Percentiles rank a stretch among this genome's conserved stretches.
phyloP scores from a whole-genome alignment of 345 rosid species.

The Draba incana region DNA sequence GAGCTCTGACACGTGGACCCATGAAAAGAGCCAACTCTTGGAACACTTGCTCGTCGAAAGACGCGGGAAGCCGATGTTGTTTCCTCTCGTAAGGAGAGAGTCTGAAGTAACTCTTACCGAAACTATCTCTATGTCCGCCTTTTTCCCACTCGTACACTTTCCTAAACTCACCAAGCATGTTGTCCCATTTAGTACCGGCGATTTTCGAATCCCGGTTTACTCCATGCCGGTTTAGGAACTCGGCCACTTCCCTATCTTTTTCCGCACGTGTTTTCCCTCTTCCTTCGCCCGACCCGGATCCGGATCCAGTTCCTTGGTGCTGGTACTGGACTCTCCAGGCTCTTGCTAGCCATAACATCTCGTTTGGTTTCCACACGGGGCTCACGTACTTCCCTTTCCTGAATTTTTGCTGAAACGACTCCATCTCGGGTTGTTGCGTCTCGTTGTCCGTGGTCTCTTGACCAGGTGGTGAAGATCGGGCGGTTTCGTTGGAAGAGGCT shows the following conservation, averaged over 20 bases:
- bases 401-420: constrained; percentile 61
- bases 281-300: constrained; percentile 50
- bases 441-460: constrained; percentile 65
- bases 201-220: constrained; percentile 88
- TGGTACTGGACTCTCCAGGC: constrained; percentile 94
- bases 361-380: constrained; percentile 98
- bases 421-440: constrained; percentile 53
- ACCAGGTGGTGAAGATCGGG: constrained; percentile 68
- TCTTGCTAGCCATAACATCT: constrained; percentile 95
- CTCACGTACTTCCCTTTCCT: constrained; percentile 95
- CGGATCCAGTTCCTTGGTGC: constrained; percentile 39
- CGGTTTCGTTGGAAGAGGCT: constrained; percentile 82
- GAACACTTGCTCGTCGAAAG: constrained; percentile 94
- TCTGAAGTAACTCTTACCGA: constrained; percentile 91
- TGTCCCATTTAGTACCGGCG: constrained; percentile 99
- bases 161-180: constrained; percentile 96
- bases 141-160: constrained; percentile 97
- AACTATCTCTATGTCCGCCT: constrained; percentile 67
- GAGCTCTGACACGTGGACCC: constrained; percentile 77
- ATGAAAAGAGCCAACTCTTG: constrained; percentile 92
- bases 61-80: constrained; percentile 82
- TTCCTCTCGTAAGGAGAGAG: constrained; percentile 95
- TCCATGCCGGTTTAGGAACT: constrained; percentile 75
- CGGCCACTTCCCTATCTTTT: constrained; percentile 95
- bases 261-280: constrained; percentile 94